phyloP scores from a whole-genome alignment of 129 eudicot species.

The Helichrysum umbraculigerum region DNA sequence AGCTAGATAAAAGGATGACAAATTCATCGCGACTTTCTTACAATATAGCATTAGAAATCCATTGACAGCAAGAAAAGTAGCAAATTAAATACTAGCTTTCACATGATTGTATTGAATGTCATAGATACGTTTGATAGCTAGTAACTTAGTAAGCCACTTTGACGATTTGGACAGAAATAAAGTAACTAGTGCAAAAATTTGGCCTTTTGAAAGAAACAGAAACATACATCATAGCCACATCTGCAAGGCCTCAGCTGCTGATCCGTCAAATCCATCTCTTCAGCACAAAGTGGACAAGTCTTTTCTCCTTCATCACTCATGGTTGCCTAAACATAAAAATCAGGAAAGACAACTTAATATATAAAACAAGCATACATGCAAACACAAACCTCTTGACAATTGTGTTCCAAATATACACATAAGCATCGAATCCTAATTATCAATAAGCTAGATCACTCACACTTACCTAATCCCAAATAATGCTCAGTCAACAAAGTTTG shows the following conservation, averaged over 20 bases:
- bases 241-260: constrained; percentile 97
- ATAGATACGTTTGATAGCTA: background rate
- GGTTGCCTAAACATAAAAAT: constrained; percentile 49
- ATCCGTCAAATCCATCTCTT: constrained; percentile 99
- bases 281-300: constrained; percentile 99
- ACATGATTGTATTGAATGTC: background rate
- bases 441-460: constrained; percentile 21
- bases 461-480: constrained; percentile 25
- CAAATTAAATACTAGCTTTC: background rate
- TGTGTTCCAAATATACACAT: background rate
- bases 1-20: background rate
- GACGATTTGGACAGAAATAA: background rate
- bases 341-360: constrained; percentile 11
- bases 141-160: background rate
- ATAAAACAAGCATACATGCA: constrained; percentile 3
- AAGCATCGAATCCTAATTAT: constrained; percentile 5
- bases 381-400: background rate
- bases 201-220: background rate
- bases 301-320: constrained; percentile 96
- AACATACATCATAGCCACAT: constrained; percentile 82
- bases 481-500: constrained; percentile 9
- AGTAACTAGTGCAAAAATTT: constrained; percentile 5
- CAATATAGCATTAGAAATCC: background rate
- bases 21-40: background rate
- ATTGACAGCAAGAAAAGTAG: background rate